Evolutionary conservation across 2,329 filamentous ascomycete species (phyloP).

Genomic region (Pseudogymnoascus sp.): DNA sequence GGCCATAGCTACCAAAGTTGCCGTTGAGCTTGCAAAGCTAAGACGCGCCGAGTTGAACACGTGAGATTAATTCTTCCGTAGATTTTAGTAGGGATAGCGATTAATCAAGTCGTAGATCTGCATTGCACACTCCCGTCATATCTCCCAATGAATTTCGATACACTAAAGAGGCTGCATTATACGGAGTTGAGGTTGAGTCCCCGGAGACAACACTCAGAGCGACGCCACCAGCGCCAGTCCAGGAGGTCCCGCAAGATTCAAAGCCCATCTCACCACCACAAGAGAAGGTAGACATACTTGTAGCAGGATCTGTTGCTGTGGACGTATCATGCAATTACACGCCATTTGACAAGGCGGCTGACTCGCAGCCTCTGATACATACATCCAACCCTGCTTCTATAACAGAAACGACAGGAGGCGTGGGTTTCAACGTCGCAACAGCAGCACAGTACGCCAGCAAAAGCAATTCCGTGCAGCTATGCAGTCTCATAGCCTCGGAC

Average conservation of each 20-base stretch:
- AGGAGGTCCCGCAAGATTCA: background rate
- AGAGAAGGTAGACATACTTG: conserved; percentile 56
- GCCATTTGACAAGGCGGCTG: conserved; percentile 20
- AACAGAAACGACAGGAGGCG: conserved; percentile 76
- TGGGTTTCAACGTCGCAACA: conserved; percentile 84
- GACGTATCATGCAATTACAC: conserved; percentile 78
- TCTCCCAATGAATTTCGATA: background rate
- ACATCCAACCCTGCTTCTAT: conserved; percentile 54
- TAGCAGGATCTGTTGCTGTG: conserved; percentile 83
- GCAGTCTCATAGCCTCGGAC: conserved; percentile 76
- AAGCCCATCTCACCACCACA: background rate
- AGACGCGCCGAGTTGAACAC: conserved; percentile 33
- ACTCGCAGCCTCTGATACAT: conserved; percentile 20
- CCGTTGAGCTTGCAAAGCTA: conserved; percentile 51
- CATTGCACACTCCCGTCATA: conserved; percentile 5
- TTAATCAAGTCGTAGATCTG: conserved; percentile 10
- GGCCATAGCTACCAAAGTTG: conserved; percentile 54
- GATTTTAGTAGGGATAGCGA: conserved; percentile 10
- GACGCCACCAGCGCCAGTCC: background rate
- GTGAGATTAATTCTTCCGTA: conserved; percentile 31
- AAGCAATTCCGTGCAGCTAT: conserved; percentile 57
- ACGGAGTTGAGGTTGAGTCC: background rate
- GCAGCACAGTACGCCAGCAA: conserved; percentile 66
- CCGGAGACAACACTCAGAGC: background rate
- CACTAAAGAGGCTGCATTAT: conserved; percentile 1